Conservation (phyloP, 805 yeast genomes). For the Sugiyamaella valdiviana region DNA sequence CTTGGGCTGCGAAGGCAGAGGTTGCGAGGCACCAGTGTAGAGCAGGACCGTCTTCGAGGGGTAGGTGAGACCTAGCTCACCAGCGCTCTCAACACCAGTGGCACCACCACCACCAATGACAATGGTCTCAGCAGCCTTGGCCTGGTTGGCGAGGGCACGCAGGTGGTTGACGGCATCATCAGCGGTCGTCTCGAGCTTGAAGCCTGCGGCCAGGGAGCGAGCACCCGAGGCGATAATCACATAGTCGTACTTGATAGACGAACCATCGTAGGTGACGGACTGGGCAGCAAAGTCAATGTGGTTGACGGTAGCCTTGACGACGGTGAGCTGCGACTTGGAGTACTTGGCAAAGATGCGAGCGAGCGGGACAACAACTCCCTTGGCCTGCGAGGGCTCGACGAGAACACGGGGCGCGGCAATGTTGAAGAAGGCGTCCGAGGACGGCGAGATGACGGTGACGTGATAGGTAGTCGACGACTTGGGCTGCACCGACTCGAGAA, state of each 20-base stretch:
- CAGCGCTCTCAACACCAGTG: constrained; percentile 46
- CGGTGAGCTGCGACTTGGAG: constrained; percentile 2
- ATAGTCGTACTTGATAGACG: constrained; percentile 10
- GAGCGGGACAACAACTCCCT: constrained; percentile 2
- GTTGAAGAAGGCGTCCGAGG: constrained; percentile 11
- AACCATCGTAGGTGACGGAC: constrained; percentile 5
- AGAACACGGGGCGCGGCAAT: constrained; percentile 18
- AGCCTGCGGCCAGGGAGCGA: constrained; percentile 8
- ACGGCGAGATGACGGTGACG: constrained; percentile 17
- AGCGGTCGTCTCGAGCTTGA: constrained; percentile 11
- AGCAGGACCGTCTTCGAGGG: constrained; percentile 33
- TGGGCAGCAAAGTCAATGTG: constrained; percentile 13
- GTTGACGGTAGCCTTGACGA: constrained; percentile 15
- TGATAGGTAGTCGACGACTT: constrained; percentile 7
- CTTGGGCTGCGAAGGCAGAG: constrained; percentile 3
- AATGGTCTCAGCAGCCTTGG: constrained; percentile 35
- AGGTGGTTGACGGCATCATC: constrained; percentile 10
- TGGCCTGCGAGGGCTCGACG: constrained; percentile 11
- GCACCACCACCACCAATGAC: constrained; percentile 50
- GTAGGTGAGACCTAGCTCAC: constrained; percentile 39
- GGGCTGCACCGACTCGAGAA: constrained; percentile 3
- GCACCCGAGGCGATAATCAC: constrained; percentile 22
- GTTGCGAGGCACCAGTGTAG: constrained; percentile 15
- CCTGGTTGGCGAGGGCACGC: constrained; percentile 17
- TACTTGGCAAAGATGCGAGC: constrained; percentile 1